Evolutionary conservation across 1,284 basidiomycete species (phyloP), one percentile per base, ranked within the genome.

Genomic region (Malassezia brasiliensis): DNA sequence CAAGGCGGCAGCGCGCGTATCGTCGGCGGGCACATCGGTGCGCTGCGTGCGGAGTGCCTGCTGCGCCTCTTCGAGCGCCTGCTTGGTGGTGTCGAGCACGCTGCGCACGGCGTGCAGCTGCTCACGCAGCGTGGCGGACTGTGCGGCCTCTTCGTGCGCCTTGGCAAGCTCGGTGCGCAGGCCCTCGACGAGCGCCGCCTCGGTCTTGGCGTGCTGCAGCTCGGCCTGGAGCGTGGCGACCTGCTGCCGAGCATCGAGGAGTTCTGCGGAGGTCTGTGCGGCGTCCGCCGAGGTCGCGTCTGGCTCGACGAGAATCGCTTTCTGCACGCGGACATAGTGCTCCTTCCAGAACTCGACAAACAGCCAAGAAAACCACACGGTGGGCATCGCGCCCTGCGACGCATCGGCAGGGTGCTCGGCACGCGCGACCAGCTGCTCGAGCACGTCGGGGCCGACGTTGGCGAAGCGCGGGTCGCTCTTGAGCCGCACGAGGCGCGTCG

Each of bases 271-370:
- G 9, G 53, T 42, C 3, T 66, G 59, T 10, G 63, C 53, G 19
- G 59, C 56, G 0, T 31, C 36, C 0, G 63, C 53, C 2, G 67
- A 64, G 14, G 63, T 53, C 14, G 63, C 60, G 2, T 45, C 44
- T 1, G 72, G 72, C 15, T 68, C 68, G 22, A 70, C 58, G 1
- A 67, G 61, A 38, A 74, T 71, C 3, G 64, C 61, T 47, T 65
- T 68, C 17, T 65, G 57, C 15, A 72, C 63, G 10, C 56, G 54
- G 3, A 59, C 59, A n/a, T 53, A 93, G 71, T 93, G 90, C 50
- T 88, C 59, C 77, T 96, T 96, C 86, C 90, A 91, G 74, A 96
- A 98, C 75, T 98, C 93, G n/a, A 96, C 85, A 77, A 96, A 98
- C 2, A 85, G 82, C 89, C 90, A 96, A 73, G 96, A 90, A 72